These are phyloP conservation scores for Trichoderma harzianum DNA, from an alignment of 2,329 filamentous ascomycete species.

Conservation along the genomic window DNA sequence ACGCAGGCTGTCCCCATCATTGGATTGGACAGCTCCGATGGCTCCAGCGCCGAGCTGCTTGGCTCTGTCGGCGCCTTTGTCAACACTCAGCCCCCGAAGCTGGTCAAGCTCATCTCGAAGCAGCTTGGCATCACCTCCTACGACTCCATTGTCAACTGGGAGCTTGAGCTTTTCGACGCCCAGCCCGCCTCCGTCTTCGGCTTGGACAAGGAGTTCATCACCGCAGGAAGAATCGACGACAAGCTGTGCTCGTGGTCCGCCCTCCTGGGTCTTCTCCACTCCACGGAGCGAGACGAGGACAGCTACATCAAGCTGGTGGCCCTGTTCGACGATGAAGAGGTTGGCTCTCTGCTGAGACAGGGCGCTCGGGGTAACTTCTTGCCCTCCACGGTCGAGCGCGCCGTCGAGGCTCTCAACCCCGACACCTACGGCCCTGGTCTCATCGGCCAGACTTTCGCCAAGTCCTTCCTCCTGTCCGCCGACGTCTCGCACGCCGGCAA, in stretches of 20 bases:
- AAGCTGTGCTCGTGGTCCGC: slow-evolving; percentile 96
- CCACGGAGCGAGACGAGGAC: slow-evolving; percentile 53
- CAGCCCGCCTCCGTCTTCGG: slow-evolving; percentile 83
- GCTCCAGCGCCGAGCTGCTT: slow-evolving; percentile 41
- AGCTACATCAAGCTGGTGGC: slow-evolving; percentile 83
- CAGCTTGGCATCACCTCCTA: slow-evolving; percentile 71
- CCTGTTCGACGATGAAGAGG: slow-evolving; percentile 97
- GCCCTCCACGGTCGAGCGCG: slow-evolving; percentile 73
- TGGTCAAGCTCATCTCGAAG: slow-evolving; percentile 78
- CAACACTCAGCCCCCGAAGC: slow-evolving; percentile 76
- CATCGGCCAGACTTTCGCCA: slow-evolving; percentile 79
- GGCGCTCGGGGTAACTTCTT: slow-evolving; percentile 89
- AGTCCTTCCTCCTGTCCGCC: slow-evolving; percentile 86
- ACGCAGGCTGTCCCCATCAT: slow-evolving; percentile 94
- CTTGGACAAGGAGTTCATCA: slow-evolving; percentile 89
- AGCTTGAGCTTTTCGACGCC: slow-evolving; percentile 89
- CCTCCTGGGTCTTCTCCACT: slow-evolving; percentile 70
- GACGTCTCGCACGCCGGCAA: slow-evolving; percentile 94
- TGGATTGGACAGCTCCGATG: slow-evolving; percentile 72
- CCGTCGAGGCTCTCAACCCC: slow-evolving; percentile 65
- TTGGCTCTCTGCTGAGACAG: slow-evolving; percentile 85
- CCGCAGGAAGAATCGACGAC: slow-evolving; percentile 91
- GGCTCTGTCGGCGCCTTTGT: slow-evolving; percentile 69
- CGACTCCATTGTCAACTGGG: slow-evolving; percentile 85
- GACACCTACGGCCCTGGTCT: slow-evolving; percentile 55